Evolutionary conservation across 805 yeast species (phyloP).

Genomic region (Soucietia sequanensis): DNA sequence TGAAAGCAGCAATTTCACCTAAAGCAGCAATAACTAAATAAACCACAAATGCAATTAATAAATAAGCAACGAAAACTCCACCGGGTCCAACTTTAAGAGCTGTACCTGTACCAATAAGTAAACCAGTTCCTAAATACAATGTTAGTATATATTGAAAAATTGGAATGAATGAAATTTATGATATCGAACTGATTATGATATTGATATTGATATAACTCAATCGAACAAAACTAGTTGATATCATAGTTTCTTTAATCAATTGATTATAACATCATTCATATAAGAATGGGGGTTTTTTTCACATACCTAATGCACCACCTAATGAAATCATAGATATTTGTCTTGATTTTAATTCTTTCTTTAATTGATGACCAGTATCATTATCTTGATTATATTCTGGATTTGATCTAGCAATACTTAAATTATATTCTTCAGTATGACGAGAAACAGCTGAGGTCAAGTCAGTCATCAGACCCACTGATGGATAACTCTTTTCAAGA

Average conservation of each 20-base stretch:
- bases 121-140: conserved; percentile 86
- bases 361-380: not conserved
- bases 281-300: too few relatives aligned
- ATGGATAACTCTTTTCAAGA: not conserved
- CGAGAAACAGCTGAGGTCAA: conserved; percentile 33
- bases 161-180: too few relatives aligned
- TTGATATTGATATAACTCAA: too few relatives aligned
- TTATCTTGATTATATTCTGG: conserved; percentile 18
- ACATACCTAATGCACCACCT: conserved; percentile 64
- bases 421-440: conserved; percentile 49
- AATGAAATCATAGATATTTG: conserved; percentile 74
- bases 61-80: conserved; percentile 60
- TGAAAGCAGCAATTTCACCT: conserved; percentile 67
- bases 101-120: conserved; percentile 73
- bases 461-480: conserved; percentile 10
- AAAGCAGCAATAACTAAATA: conserved; percentile 66
- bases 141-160: too few relatives aligned
- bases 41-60: conserved; percentile 69
- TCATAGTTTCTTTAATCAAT: too few relatives aligned
- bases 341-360: conserved; percentile 48
- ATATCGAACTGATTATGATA: too few relatives aligned
- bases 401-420: conserved; percentile 45
- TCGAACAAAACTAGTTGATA: too few relatives aligned
- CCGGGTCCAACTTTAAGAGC: conserved; percentile 77
- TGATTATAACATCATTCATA: too few relatives aligned